Conservation (phyloP, 2,329 filamentous ascomycete genomes). For the Thielaviopsis ethacetica region DNA sequence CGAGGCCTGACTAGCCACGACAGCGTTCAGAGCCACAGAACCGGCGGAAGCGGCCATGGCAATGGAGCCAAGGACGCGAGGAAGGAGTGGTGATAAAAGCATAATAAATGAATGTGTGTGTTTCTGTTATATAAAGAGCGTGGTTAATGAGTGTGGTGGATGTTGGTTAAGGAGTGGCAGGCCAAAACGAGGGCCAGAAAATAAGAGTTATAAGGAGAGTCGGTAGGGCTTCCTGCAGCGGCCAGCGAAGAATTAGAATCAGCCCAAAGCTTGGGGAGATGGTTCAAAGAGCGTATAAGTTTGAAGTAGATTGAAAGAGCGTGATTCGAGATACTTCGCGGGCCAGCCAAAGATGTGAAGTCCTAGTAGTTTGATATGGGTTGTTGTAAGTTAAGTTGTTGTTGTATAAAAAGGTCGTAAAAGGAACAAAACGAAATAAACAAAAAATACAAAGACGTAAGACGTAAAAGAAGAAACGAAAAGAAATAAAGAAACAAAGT, state of each 20-base stretch:
- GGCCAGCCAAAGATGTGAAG: not conserved
- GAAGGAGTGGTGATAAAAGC: conserved; percentile 1
- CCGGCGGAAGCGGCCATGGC: conserved; percentile 7
- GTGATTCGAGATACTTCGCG: not conserved
- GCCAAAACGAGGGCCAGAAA: not conserved
- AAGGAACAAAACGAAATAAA: not conserved
- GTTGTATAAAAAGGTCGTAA: not conserved
- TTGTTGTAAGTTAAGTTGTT: not conserved
- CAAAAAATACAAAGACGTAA: not conserved
- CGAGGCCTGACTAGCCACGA: conserved; percentile 6
- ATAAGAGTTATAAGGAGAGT: not conserved
- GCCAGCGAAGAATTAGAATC: not conserved
- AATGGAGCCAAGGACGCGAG: conserved; percentile 5
- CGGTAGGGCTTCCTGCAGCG: not conserved
- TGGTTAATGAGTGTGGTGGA: not conserved
- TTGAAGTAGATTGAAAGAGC: not conserved
- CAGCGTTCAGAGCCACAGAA: conserved; percentile 5
- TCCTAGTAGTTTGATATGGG: not conserved
- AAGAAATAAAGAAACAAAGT: not conserved
- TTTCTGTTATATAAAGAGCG: not conserved
- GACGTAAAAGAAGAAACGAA: not conserved
- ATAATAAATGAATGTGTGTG: conserved; percentile 3
- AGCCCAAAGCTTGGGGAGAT: not conserved
- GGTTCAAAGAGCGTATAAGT: not conserved
- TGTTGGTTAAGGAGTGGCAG: not conserved